Conservation (phyloP, 257 asterid species). For the Buddleja alternifolia region DNA sequence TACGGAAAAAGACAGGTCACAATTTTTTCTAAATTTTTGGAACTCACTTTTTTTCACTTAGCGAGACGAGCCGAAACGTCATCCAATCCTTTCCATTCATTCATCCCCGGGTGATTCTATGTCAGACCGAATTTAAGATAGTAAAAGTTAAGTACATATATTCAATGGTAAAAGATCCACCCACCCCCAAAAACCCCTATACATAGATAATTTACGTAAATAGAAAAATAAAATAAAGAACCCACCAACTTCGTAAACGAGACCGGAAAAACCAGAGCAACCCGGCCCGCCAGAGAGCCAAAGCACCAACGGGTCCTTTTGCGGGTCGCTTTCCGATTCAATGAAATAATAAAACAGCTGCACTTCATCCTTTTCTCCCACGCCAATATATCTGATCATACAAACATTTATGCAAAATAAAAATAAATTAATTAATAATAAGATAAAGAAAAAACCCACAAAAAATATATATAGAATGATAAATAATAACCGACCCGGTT, state of each 20-base stretch:
- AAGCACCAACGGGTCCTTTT: conserved; percentile 52
- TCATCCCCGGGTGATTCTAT: too few relatives aligned
- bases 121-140: too few relatives aligned
- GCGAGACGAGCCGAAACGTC: too few relatives aligned
- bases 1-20: too few relatives aligned
- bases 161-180: too few relatives aligned
- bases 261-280: conserved; percentile 60
- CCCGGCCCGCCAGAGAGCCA: conserved; percentile 83
- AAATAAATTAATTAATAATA: neutral
- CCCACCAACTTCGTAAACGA: conserved; percentile 49
- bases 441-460: neutral
- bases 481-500: conserved; percentile 45
- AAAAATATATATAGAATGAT: neutral
- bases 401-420: neutral
- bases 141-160: too few relatives aligned
- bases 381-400: conserved; percentile 47
- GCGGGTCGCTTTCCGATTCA: conserved; percentile 48
- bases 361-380: conserved; percentile 47
- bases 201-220: too few relatives aligned
- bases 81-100: too few relatives aligned
- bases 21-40: too few relatives aligned
- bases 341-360: conserved; percentile 61
- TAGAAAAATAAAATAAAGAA: neutral
- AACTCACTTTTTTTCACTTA: too few relatives aligned
- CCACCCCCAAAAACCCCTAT: too few relatives aligned